phyloP scores from a whole-genome alignment of 805 yeast genomes.

The Nakazawaea wickerhamii region DNA sequence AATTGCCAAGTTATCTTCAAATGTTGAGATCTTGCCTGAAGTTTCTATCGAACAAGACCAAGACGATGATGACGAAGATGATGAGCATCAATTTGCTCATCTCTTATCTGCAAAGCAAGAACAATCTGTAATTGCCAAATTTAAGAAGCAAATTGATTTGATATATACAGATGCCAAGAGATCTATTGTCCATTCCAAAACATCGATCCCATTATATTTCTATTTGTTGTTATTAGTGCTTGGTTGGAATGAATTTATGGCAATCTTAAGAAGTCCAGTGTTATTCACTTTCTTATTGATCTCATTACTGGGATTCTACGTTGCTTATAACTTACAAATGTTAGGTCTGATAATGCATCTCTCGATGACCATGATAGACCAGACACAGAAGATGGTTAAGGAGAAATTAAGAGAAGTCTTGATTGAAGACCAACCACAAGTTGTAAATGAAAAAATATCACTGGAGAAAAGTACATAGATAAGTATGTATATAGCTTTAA shows the following conservation, averaged over 20 bases:
- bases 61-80: slow-evolving; percentile 34
- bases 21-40: slow-evolving; percentile 56
- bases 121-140: slow-evolving; percentile 47
- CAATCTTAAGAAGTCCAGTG: slow-evolving; percentile 81
- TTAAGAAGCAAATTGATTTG: slow-evolving; percentile 73
- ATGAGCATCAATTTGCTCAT: slow-evolving; percentile 44
- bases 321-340: slow-evolving; percentile 64
- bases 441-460: neutral
- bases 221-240: slow-evolving; percentile 66
- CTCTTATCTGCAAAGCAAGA: slow-evolving; percentile 55
- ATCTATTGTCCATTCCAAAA: slow-evolving; percentile 68
- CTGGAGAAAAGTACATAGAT: neutral
- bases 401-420: slow-evolving; percentile 54
- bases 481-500: neutral
- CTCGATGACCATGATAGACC: slow-evolving; percentile 50
- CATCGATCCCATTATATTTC: slow-evolving; percentile 81
- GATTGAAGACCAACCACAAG: slow-evolving; percentile 36
- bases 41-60: slow-evolving; percentile 36
- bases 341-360: slow-evolving; percentile 71
- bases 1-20: slow-evolving; percentile 46
- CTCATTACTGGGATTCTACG: slow-evolving; percentile 54
- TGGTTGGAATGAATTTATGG: slow-evolving; percentile 96
- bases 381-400: slow-evolving; percentile 52
- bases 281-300: slow-evolving; percentile 59
- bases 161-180: slow-evolving; percentile 84